Conservation (phyloP, 495 filamentous ascomycete species). For the Penicillium longicatenatum region DNA sequence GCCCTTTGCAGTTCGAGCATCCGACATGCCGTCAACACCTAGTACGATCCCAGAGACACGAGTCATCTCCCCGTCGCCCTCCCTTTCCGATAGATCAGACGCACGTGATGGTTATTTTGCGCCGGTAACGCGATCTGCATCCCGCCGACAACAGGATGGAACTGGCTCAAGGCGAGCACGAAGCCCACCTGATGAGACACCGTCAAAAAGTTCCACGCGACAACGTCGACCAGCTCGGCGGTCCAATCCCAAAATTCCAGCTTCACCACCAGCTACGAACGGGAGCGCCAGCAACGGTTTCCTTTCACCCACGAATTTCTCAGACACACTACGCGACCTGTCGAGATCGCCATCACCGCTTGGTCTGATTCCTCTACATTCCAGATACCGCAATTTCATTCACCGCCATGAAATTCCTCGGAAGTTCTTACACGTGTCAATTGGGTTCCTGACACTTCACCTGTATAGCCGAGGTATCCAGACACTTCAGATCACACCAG, state of each 20-base stretch:
- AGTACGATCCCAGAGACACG: conserved; percentile 61
- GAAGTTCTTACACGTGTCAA: conserved; percentile 73
- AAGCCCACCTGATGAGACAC: conserved; percentile 22
- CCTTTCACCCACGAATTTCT: conserved; percentile 63
- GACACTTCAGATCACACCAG: conserved; percentile 73
- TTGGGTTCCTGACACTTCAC: conserved; percentile 87
- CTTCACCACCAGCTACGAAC: conserved; percentile 41
- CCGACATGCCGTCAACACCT: conserved; percentile 48
- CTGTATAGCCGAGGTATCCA: conserved; percentile 80
- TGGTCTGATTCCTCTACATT: conserved; percentile 93
- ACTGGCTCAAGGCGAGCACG: conserved; percentile 26
- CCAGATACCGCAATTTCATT: conserved; percentile 50
- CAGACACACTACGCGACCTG: conserved; percentile 67
- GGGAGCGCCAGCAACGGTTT: conserved; percentile 62
- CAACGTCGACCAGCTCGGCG: conserved; percentile 45
- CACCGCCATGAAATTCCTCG: conserved; percentile 54
- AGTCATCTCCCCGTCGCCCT: conserved; percentile 70
- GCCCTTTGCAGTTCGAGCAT: conserved; percentile 44
- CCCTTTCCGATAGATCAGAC: conserved; percentile 57
- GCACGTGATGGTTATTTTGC: conserved; percentile 57
- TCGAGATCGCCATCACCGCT: conserved; percentile 88
- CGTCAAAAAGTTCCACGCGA: conserved; percentile 23
- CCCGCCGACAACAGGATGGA: conserved; percentile 49
- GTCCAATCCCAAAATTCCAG: conserved; percentile 48
- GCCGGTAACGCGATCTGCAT: conserved; percentile 65